These are phyloP conservation scores for Raphidocelis subcapitata DNA, from an alignment of 139 green algal genomes.

Conservation along the genomic window DNA sequence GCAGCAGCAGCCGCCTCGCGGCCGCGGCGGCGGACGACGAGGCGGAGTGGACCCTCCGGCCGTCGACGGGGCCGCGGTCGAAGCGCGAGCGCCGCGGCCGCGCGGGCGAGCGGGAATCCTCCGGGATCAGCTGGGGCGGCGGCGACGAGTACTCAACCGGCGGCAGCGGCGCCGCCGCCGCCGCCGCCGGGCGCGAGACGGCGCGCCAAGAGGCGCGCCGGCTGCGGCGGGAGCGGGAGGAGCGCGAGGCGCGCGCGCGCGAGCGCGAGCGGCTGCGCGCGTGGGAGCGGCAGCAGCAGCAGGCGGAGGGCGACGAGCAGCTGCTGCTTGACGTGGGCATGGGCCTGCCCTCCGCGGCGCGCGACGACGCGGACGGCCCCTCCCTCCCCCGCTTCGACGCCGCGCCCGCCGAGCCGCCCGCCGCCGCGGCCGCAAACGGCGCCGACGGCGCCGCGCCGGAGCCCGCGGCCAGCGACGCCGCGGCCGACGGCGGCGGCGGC, in stretches of 20 bases:
- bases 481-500: conserved; percentile 4
- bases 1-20: neutral
- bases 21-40: neutral
- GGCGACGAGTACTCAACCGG: too few relatives aligned
- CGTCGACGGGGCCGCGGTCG: neutral
- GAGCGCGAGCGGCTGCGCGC: neutral
- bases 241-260: neutral
- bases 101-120: neutral
- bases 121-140: neutral
- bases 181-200: neutral
- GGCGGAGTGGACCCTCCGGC: neutral
- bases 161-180: too few relatives aligned
- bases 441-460: neutral
- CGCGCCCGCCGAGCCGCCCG: neutral
- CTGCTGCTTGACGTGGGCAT: neutral
- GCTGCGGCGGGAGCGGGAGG: neutral
- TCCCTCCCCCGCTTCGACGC: too few relatives aligned
- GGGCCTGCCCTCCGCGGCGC: too few relatives aligned
- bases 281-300: neutral
- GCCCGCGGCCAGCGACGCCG: neutral
- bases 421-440: neutral
- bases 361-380: too few relatives aligned
- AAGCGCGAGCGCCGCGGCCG: neutral
- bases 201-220: neutral
- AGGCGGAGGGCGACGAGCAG: neutral